Evolutionary conservation across 2,329 filamentous ascomycete species (phyloP).

Genomic region (Penicillium sp.): DNA sequence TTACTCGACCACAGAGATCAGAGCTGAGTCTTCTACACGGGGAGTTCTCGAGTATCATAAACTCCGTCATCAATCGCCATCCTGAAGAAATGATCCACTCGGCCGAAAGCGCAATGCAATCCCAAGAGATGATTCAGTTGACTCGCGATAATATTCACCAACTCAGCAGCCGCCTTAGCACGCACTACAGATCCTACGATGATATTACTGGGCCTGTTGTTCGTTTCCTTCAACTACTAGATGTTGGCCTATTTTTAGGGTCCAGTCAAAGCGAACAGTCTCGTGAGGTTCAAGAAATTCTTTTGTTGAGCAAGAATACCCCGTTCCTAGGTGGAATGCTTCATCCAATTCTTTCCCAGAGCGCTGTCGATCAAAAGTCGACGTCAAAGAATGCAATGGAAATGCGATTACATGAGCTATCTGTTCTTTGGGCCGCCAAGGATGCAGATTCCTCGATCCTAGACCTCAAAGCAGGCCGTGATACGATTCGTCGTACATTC

Average conservation of each 20-base stretch:
- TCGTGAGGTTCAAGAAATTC: conserved; percentile 19
- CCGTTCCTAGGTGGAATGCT: conserved; percentile 36
- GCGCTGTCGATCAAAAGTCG: conserved; percentile 1
- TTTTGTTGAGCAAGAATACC: conserved; percentile 32
- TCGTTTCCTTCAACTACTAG: conserved; percentile 71
- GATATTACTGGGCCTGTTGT: conserved; percentile 75
- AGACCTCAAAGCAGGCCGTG: conserved; percentile 43
- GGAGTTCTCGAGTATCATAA: conserved; percentile 73
- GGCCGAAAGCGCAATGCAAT: conserved; percentile 12
- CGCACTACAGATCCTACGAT: conserved; percentile 70
- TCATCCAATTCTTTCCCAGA: conserved; percentile 18
- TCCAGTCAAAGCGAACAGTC: conserved; percentile 18
- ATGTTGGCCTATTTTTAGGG: conserved; percentile 65
- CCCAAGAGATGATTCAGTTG: conserved; percentile 35
- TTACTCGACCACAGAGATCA: conserved; percentile 65
- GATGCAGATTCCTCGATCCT: conserved; percentile 31
- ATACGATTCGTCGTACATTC: conserved; percentile 60
- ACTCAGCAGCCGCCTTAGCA: conserved; percentile 63
- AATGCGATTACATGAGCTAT: conserved; percentile 35
- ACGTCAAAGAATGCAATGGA: conserved; percentile 29
- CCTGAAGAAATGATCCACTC: conserved; percentile 28
- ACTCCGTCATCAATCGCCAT: conserved; percentile 49
- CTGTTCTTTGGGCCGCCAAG: conserved; percentile 31
- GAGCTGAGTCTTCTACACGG: conserved; percentile 68
- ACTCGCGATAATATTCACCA: conserved; percentile 57